Conservation (phyloP, 192 early-diverging fungal genomes). For the Linnemannia hyalina region DNA sequence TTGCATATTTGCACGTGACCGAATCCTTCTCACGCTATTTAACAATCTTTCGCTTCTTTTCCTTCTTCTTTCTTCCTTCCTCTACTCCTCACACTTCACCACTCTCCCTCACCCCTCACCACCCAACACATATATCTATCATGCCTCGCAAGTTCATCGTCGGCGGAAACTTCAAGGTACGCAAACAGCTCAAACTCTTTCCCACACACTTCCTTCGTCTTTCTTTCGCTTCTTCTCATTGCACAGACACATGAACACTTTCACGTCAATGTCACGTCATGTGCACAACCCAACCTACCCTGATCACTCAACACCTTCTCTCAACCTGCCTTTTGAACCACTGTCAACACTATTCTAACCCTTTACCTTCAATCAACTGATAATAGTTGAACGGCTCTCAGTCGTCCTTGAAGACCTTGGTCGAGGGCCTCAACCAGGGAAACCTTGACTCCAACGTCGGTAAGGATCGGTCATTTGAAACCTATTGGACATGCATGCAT, state of each 20-base stretch:
- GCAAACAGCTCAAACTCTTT: neutral
- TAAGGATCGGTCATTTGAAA: slow-evolving; percentile 56
- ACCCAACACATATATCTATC: slow-evolving; percentile 24
- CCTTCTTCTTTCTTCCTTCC: slow-evolving; percentile 2
- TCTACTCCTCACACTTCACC: neutral
- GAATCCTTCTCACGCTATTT: neutral
- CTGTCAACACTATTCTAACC: neutral
- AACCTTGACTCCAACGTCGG: slow-evolving; percentile 75
- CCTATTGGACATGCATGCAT: neutral
- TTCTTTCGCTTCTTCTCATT: neutral
- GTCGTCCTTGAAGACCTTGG: slow-evolving; percentile 79
- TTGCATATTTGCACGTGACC: neutral
- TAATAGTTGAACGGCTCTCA: slow-evolving; percentile 93
- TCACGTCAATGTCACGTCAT: neutral
- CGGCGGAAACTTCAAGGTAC: slow-evolving; percentile 70
- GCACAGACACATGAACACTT: neutral
- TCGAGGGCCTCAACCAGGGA: slow-evolving; percentile 83
- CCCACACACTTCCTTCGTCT: neutral
- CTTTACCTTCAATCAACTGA: neutral
- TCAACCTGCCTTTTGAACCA: neutral
- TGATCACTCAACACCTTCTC: neutral
- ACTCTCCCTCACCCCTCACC: neutral
- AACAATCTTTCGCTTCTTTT: neutral
- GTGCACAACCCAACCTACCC: neutral
- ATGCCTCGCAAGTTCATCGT: slow-evolving; percentile 91